These are phyloP conservation scores for Zygoascus ofunaensis DNA, from an alignment of 805 yeast species.

Conservation along the genomic window DNA sequence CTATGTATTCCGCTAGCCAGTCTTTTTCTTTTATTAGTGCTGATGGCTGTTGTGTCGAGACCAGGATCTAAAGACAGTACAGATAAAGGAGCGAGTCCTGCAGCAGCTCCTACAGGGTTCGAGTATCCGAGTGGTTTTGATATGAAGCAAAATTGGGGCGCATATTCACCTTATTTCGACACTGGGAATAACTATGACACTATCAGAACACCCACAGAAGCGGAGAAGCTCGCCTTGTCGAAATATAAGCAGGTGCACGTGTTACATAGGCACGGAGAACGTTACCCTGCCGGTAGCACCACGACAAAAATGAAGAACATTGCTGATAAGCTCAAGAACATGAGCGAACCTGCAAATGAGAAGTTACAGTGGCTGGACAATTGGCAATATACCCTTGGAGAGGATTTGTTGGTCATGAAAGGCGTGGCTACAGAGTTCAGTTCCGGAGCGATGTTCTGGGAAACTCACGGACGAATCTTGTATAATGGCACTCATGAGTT, in stretches of 20 bases:
- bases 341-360: constrained; percentile 20
- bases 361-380: constrained; percentile 26
- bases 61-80: constrained; percentile 6
- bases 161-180: constrained; percentile 33
- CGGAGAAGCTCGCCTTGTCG: constrained; percentile 34
- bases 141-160: constrained; percentile 34
- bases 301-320: constrained; percentile 32
- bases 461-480: constrained; percentile 32
- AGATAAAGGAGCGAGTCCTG: constrained; percentile 19
- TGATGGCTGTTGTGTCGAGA: constrained; percentile 17
- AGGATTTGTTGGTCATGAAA: constrained; percentile 28
- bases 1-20: background rate
- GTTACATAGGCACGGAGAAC: constrained; percentile 70
- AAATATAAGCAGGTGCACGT: constrained; percentile 53
- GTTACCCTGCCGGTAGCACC: constrained; percentile 50
- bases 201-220: constrained; percentile 26
- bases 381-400: constrained; percentile 28
- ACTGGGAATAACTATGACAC: constrained; percentile 29
- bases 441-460: constrained; percentile 34
- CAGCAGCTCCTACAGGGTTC: constrained; percentile 32
- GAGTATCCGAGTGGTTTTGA: constrained; percentile 28
- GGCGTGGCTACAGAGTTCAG: constrained; percentile 33
- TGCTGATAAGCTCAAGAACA: constrained; percentile 25
- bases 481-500: constrained; percentile 23
- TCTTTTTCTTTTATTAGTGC: constrained; percentile 12